These are phyloP conservation scores for Psilocybe tampanensis DNA, from an alignment of 768 basidiomycete genomes.

Conservation along the genomic window DNA sequence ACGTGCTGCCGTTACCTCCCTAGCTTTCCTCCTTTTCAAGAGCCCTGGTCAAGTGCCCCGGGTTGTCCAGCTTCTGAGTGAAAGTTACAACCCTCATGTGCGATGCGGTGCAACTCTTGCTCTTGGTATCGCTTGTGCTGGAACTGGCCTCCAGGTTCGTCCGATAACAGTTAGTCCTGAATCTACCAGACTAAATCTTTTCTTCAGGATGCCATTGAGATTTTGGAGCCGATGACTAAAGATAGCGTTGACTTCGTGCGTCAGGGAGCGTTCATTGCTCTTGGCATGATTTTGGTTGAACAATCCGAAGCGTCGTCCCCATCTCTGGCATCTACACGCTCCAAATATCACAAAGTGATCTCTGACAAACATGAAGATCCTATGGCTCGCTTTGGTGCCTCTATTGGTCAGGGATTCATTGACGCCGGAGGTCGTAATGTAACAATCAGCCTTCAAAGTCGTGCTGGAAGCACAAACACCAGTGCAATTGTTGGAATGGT, in stretches of 20 bases:
- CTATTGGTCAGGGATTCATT: conserved; percentile 94
- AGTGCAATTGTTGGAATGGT: conserved; percentile 98
- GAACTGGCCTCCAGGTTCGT: conserved; percentile 88
- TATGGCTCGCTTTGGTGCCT: conserved; percentile 97
- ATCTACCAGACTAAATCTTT: conserved; percentile 4
- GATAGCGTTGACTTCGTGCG: conserved; percentile 98
- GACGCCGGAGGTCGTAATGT: conserved; percentile 98
- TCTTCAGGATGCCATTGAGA: conserved; percentile 87
- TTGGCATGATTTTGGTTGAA: conserved; percentile 96
- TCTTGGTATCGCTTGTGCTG: conserved; percentile 95
- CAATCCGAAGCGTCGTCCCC: conserved; percentile 91
- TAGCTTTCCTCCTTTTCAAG: conserved; percentile 97
- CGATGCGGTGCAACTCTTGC: conserved; percentile 96
- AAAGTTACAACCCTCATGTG: conserved; percentile 99
- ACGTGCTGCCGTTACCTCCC: conserved; percentile 92
- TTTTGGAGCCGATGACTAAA: conserved; percentile 97
- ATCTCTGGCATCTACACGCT: conserved; percentile 76
- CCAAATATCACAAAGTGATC: conserved; percentile 88
- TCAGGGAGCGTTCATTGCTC: conserved; percentile 93
- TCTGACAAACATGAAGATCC: conserved; percentile 98
- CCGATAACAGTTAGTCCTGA: not conserved
- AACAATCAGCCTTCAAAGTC: conserved; percentile 91
- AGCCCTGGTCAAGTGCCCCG: conserved; percentile 95
- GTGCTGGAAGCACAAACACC: conserved; percentile 91
- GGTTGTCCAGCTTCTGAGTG: conserved; percentile 94